A percentile compares a stretch with the other conserved stretches of the same genome.
Conservation (phyloP, 2,329 filamentous ascomycete species). For the Fusarium virguliforme region DNA sequence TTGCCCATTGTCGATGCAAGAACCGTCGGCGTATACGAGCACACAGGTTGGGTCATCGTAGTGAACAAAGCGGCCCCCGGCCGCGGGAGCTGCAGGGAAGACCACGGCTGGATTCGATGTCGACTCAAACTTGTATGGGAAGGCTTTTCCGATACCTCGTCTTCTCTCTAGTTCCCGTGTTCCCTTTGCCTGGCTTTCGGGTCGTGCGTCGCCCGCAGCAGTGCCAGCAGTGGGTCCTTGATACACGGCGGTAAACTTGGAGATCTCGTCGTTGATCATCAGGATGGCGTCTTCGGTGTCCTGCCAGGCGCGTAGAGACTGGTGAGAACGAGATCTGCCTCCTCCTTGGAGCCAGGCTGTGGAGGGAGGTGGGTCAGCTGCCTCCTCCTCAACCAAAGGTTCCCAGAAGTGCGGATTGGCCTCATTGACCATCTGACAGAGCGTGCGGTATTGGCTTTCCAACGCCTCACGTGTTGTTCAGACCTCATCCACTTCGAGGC, state of each 20-base stretch:
- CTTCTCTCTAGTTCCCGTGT: neutral
- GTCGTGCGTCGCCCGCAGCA: no score
- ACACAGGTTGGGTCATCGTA: constrained; percentile 26
- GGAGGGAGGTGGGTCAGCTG: neutral
- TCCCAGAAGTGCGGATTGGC: constrained; percentile 28
- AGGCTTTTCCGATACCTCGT: constrained; percentile 13
- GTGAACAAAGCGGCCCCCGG: constrained; percentile 25
- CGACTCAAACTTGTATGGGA: constrained; percentile 16
- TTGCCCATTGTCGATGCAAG: constrained; percentile 62
- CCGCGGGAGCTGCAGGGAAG: neutral
- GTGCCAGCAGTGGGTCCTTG: no score
- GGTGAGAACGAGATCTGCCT: constrained; percentile 20
- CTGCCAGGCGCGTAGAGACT: constrained; percentile 24
- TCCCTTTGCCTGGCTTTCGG: neutral
- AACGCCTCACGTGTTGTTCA: neutral
- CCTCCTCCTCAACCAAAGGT: constrained; percentile 4
- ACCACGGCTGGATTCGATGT: constrained; percentile 1
- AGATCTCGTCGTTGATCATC: constrained; percentile 13
- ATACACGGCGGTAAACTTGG: neutral
- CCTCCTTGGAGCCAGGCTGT: constrained; percentile 20
- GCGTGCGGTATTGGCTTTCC: constrained; percentile 15
- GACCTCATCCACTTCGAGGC: neutral
- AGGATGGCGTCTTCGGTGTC: constrained; percentile 15
- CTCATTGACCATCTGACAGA: constrained; percentile 15
- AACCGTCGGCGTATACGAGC: constrained; percentile 64